phyloP scores from a whole-genome alignment of 176 grass and related monocot species.

The bread wheat (Triticum aestivum) region IWGSC_CS_RefSeq_v2.1 NC_057800.1:683589429-683589928 shows the following conservation, averaged over 20 bases:
- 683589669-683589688: slow-evolving; percentile 39
- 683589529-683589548: not conserved
- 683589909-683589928: slow-evolving; percentile 28
- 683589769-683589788: not conserved
- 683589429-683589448: slow-evolving; percentile 28
- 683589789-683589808: slow-evolving; percentile 24
- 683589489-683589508: slow-evolving; percentile 55
- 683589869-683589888: slow-evolving; percentile 25
- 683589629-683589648: slow-evolving; percentile 41
- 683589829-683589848: slow-evolving; percentile 43
- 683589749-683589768: slow-evolving; percentile 7
- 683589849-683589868: slow-evolving; percentile 47
- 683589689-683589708: slow-evolving; percentile 58
- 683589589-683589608: slow-evolving; percentile 37
- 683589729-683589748: slow-evolving; percentile 20
- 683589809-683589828: slow-evolving; percentile 44
- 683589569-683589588: not conserved
- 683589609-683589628: slow-evolving; percentile 48
- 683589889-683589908: slow-evolving; percentile 48
- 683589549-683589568: not conserved
- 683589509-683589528: slow-evolving; percentile 38
- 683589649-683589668: slow-evolving; percentile 47
- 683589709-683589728: slow-evolving; percentile 51
- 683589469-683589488: slow-evolving; percentile 10
- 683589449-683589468: slow-evolving; percentile 25